These are phyloP conservation scores for Sporothrix humicola DNA, from an alignment of 2,329 filamentous ascomycete species.

Conservation along the genomic window DNA sequence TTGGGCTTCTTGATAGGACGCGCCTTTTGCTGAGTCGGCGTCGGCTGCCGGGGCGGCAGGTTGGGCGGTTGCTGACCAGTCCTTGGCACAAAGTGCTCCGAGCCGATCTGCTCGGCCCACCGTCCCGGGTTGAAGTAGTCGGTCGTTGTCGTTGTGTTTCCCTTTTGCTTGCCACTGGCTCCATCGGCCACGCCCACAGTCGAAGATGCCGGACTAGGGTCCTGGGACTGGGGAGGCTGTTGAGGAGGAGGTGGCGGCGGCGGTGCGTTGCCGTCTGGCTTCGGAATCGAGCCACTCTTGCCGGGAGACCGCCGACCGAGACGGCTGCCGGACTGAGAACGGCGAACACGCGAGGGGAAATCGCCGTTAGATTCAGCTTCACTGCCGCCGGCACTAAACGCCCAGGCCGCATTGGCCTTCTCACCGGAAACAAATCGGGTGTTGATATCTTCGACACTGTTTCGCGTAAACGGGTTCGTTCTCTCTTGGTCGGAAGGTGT, in stretches of 20 bases:
- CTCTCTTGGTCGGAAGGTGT: conserved; percentile 25
- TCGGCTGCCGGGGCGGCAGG: conserved; percentile 55
- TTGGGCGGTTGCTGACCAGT: conserved; percentile 40
- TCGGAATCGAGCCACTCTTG: conserved; percentile 29
- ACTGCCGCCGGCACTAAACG: conserved; percentile 58
- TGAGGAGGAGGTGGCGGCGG: conserved; percentile 22
- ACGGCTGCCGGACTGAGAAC: conserved; percentile 51
- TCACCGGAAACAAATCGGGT: conserved; percentile 63
- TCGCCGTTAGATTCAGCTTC: conserved; percentile 40
- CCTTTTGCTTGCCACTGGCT: conserved; percentile 35
- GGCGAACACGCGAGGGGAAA: conserved; percentile 43
- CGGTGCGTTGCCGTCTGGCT: conserved; percentile 27
- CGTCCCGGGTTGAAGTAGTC: conserved; percentile 56
- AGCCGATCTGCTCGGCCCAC: conserved; percentile 61
- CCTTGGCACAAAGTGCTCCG: conserved; percentile 60
- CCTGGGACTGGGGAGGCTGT: conserved; percentile 34
- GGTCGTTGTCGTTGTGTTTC: conserved; percentile 40
- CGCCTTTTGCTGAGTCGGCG: conserved; percentile 45
- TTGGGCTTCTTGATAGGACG: conserved; percentile 63
- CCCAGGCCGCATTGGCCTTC: conserved; percentile 50
- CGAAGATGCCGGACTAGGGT: conserved; percentile 32
- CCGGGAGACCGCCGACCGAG: conserved; percentile 48
- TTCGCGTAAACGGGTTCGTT: conserved; percentile 50
- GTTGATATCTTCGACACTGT: conserved; percentile 65
- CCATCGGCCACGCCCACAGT: conserved; percentile 28